These are phyloP conservation scores for Nitzschia inconspicua DNA, from an alignment of 108 stramenopile genomes.

Conservation along the genomic window DNA sequence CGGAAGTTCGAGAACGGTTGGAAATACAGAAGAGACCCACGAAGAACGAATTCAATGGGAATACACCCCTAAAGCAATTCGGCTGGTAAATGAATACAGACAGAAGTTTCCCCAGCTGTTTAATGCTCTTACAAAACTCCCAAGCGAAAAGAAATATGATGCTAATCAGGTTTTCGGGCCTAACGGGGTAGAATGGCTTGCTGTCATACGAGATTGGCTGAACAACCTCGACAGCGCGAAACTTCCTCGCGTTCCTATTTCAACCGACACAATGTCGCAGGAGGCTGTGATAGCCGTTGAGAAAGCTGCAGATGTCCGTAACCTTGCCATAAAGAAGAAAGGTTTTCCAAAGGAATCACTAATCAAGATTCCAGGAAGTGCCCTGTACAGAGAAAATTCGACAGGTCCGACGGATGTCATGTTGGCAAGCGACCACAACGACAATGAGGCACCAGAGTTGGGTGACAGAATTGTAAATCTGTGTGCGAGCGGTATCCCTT, in stretches of 20 bases:
- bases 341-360: conserved; percentile 78
- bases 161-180: conserved; percentile 73
- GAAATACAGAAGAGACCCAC: conserved; percentile 3
- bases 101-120: conserved; percentile 90
- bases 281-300: conserved; percentile 91
- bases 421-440: conserved; percentile 63
- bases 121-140: conserved; percentile 58
- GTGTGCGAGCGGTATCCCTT: conserved; percentile 88
- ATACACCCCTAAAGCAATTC: conserved; percentile 88
- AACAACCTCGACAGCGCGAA: conserved; percentile 80
- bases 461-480: conserved; percentile 95
- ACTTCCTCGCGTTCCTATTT: conserved; percentile 85
- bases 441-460: conserved; percentile 75
- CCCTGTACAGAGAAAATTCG: conserved; percentile 73
- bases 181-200: conserved; percentile 64
- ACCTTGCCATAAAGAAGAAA: conserved; percentile 63
- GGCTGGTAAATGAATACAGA: conserved; percentile 87
- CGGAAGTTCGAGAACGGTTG: conserved; percentile 51
- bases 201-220: conserved; percentile 84
- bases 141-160: conserved; percentile 86
- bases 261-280: conserved; percentile 86
- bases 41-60: conserved; percentile 84
- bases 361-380: conserved; percentile 75
- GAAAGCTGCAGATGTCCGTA: conserved; percentile 86
- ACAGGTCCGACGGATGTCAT: conserved; percentile 74